Conservation (phyloP, 2,329 filamentous ascomycete species). For the Neopestalotiopsis rosae region DNA sequence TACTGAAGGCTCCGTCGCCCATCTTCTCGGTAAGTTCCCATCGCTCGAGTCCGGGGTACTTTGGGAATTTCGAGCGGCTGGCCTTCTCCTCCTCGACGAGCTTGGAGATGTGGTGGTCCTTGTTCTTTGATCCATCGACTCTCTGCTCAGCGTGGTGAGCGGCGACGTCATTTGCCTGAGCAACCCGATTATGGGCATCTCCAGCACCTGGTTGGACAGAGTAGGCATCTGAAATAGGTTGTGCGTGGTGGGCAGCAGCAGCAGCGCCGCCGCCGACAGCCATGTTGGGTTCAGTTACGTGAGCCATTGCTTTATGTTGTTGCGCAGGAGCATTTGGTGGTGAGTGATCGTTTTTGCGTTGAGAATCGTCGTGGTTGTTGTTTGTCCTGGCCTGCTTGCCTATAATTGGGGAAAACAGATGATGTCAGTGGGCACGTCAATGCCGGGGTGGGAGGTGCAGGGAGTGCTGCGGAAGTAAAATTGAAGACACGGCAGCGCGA, state of each 20-base stretch:
- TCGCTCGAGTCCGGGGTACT: constrained; percentile 82
- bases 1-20: constrained; percentile 98
- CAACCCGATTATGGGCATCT: constrained; percentile 69
- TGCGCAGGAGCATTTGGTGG: constrained; percentile 46
- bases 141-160: constrained; percentile 69
- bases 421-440: constrained; percentile 38
- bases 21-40: constrained; percentile 94
- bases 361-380: constrained; percentile 57
- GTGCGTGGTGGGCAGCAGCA: constrained; percentile 38
- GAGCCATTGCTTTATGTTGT: constrained; percentile 60
- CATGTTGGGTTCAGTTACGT: constrained; percentile 47
- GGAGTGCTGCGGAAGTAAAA: constrained; percentile 3
- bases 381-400: constrained; percentile 86
- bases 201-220: constrained; percentile 58
- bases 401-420: constrained; percentile 37
- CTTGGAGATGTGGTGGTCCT: constrained; percentile 71
- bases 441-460: constrained; percentile 2
- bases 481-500: constrained; percentile 13
- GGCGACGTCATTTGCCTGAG: constrained; percentile 69
- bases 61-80: constrained; percentile 82
- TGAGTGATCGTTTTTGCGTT: constrained; percentile 58
- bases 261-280: constrained; percentile 31
- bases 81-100: constrained; percentile 92
- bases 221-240: constrained; percentile 58
- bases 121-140: constrained; percentile 41